A percentile compares a stretch with the other conserved stretches of the same genome.
phyloP scores from a whole-genome alignment of 2,329 filamentous ascomycete genomes.

The Escovopsis sp. region DNA sequence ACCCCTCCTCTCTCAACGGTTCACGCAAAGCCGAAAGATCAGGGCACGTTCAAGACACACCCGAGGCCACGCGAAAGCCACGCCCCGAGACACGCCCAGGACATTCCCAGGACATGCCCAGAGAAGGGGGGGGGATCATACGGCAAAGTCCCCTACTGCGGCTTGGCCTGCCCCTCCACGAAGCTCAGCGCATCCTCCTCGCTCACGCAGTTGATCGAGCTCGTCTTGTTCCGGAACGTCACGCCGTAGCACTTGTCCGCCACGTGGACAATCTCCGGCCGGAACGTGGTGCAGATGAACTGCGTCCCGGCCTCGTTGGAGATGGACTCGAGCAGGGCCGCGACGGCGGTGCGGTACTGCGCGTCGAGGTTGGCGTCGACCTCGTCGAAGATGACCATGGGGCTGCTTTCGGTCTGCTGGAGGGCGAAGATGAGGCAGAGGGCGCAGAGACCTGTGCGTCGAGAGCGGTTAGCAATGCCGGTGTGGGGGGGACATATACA shows the following conservation, averaged over 20 bases:
- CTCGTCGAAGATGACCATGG: conserved; percentile 98
- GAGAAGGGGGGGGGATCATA: no score
- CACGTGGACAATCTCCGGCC: conserved; percentile 87
- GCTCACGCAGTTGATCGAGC: conserved; percentile 78
- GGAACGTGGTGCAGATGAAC: conserved; percentile 98
- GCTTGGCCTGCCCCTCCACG: conserved; percentile 63
- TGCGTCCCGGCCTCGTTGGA: conserved; percentile 52
- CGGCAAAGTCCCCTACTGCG: conserved; percentile 3
- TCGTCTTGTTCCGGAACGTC: conserved; percentile 85
- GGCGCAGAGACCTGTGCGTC: conserved; percentile 77
- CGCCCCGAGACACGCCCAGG: no score
- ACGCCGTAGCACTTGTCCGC: conserved; percentile 98
- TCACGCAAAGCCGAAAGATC: no score
- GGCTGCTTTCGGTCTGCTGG: conserved; percentile 89
- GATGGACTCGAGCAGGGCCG: conserved; percentile 69
- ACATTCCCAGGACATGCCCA: no score
- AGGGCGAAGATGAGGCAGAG: conserved; percentile 99
- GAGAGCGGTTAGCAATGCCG: conserved; percentile 8
- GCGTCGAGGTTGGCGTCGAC: conserved; percentile 97
- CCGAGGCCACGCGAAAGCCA: no score
- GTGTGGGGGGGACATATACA: no score
- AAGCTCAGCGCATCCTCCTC: conserved; percentile 82
- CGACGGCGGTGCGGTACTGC: conserved; percentile 92
- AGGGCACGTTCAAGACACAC: no score
- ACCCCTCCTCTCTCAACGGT: no score